These are phyloP conservation scores for Saccharomycopsis hybrid DNA, from an alignment of 1,139 yeast species.

Conservation along the genomic window DNA sequence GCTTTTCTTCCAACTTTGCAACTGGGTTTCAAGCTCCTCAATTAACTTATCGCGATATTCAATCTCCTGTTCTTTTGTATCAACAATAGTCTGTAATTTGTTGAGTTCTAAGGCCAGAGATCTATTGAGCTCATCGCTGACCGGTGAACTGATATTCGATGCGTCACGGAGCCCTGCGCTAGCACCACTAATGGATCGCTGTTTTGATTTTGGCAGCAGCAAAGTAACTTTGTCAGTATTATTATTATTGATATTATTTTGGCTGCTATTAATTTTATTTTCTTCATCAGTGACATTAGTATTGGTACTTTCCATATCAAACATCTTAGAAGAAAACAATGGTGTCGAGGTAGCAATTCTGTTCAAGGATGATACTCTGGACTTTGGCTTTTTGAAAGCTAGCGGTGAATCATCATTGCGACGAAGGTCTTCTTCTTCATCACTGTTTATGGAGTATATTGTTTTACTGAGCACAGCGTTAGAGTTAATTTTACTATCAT, in stretches of 20 bases:
- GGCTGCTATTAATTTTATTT: background rate
- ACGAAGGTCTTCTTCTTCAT: background rate
- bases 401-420: conserved; percentile 3
- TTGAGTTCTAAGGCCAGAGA: background rate
- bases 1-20: background rate
- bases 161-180: too few relatives aligned
- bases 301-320: too few relatives aligned
- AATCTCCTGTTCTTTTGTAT: conserved; percentile 8
- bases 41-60: conserved; percentile 11
- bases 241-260: too few relatives aligned
- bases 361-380: background rate
- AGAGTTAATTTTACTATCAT: background rate
- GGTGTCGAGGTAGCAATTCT: background rate
- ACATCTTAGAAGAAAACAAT: background rate
- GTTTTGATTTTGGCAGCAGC: too few relatives aligned
- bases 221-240: too few relatives aligned
- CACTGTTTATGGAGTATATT: background rate
- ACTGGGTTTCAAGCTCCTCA: background rate
- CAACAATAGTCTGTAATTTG: conserved; percentile 5
- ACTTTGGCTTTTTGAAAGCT: conserved; percentile 1
- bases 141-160: too few relatives aligned
- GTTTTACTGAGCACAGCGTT: background rate
- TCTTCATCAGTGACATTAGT: too few relatives aligned
- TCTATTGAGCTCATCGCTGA: background rate
- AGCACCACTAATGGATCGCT: too few relatives aligned